A percentile compares a stretch with the other conserved stretches of the same genome.
These are phyloP conservation scores for Magnolia sinica DNA, from an alignment of 164 flowering plant species.

Conservation along the genomic window DNA sequence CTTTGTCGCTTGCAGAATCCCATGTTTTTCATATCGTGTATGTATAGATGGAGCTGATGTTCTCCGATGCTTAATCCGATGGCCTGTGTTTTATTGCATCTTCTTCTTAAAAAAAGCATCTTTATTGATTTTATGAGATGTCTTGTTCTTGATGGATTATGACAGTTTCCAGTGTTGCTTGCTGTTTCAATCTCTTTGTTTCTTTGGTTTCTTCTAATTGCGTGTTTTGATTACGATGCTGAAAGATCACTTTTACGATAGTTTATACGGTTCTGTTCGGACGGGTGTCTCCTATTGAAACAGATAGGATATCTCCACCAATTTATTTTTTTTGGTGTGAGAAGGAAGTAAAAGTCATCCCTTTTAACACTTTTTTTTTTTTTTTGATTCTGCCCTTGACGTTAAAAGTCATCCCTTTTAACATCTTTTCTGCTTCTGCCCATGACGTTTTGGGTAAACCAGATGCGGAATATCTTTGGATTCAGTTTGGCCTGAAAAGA, in stretches of 20 bases:
- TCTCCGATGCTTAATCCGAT: conserved; percentile 3
- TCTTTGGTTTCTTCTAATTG: background rate
- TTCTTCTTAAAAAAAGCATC: background rate
- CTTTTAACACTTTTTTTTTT: no score
- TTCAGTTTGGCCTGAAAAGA: no score
- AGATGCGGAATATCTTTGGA: no score
- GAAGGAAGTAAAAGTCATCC: no score
- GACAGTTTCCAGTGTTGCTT: background rate
- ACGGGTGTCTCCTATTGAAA: no score
- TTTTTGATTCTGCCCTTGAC: no score
- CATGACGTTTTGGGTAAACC: no score
- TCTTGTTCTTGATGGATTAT: background rate
- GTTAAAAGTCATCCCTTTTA: no score
- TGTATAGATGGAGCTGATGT: background rate
- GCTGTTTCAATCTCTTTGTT: background rate
- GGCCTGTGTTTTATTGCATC: background rate
- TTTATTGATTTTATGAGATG: background rate
- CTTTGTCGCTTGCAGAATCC: background rate
- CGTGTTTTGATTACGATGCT: background rate
- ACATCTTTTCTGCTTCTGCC: no score
- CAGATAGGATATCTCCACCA: no score
- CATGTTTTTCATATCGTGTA: background rate
- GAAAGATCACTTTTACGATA: background rate
- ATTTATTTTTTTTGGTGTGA: no score
- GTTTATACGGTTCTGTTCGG: no score